Evolutionary conservation across 805 yeast genomes (phyloP), one percentile per base, ranked within the genome.

Genomic region (Vanderwaltozyma tropicalis): DNA sequence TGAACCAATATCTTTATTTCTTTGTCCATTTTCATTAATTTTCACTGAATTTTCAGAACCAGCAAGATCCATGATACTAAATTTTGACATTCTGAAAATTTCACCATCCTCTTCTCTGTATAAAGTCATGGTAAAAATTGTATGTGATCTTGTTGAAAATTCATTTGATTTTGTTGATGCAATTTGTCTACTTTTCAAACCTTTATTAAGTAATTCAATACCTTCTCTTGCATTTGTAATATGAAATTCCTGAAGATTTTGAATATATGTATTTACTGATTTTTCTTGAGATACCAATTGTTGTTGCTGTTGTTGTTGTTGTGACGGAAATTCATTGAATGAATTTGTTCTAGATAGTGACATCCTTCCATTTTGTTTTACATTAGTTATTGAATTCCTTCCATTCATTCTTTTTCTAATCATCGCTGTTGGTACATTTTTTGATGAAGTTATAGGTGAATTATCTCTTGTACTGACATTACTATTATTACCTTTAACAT

Each of bases 1-100:
- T 15, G 85, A 76, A 0, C 96, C 96, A 0, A 96, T 95, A 54
- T 89, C 98, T 47, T 86, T 78, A 0, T 95, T 96, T 31, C 95
- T 69, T 53, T 76, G 80, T 47, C 82, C 77, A 15, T 74, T 67
- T 0, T 96, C 95, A 3, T 97, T 97, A 0, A 95, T 81, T 49
- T 20, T 19, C 14, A 85, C 66, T 38, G 92, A 79, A 55, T 87
- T 87, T 57, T 89, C 98, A 5, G 95, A 83, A 0, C 98, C 97
- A 0, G 97, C 98, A 45, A 89, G 67, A 63, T 89, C 97, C 5
- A 89, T 97, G 39, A 89, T 67, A 27, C 85, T 72, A 29, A 65
- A 59, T 17, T 61, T 63, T 22, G 59, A 59, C 10, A 48, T 45
- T 17, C 76, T 63, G 42, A 70, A 69, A 18, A 64, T 47, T 39